Evolutionary conservation across 2,329 filamentous ascomycete genomes (phyloP), one percentile per base, ranked within the genome.

Genomic region (Fusarium sp.): DNA sequence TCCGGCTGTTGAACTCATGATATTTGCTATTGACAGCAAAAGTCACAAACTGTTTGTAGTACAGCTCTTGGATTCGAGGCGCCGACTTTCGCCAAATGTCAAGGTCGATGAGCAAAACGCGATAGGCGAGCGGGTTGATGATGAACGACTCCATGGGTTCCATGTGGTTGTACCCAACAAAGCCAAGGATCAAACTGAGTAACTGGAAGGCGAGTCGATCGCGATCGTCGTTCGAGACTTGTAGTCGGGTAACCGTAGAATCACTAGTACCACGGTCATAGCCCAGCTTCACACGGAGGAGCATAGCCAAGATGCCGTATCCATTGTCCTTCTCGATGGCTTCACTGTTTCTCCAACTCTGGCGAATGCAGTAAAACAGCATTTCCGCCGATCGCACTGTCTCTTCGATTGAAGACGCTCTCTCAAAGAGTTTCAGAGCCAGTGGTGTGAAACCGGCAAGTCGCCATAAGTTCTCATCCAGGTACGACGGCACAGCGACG

Each of bases 271-370:
- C 72, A 66, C 79, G 70, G 48, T 80, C 72, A 72, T 86, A 85
- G 7, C 91, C 92, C 32, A 97, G 84, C 78, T 97, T 98, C 57
- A 93, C 92, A 57, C 93, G 90, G 25, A 99, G 81, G 20, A 98
- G 85, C 79, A 94, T 89, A 42, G 92, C 92, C 53, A 99, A 82
- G 37, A 98, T 92, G 27, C 93, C 92, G 77, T 98, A 99, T 0
- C 95, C 97, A 72, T 97, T 96, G 63, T 97, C 94, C 74, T 93
- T 90, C 79, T 99, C 96, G 92, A 99, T 98, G 27, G 96, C 94
- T 78, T 99, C 97, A 72, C 96, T 98, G 72, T 98, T 98, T 69
- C 96, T 89, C 96, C 97, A 99, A 77, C 92, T 98, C 69, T 92
- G 91, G 71, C 92, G 91, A 51, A 98, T 92, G 64, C 93, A 93